Evolutionary conservation across 140 eudicot genomes (phyloP), one percentile per base, ranked within the genome.

Genomic region (Ambrosia hybrid): DNA sequence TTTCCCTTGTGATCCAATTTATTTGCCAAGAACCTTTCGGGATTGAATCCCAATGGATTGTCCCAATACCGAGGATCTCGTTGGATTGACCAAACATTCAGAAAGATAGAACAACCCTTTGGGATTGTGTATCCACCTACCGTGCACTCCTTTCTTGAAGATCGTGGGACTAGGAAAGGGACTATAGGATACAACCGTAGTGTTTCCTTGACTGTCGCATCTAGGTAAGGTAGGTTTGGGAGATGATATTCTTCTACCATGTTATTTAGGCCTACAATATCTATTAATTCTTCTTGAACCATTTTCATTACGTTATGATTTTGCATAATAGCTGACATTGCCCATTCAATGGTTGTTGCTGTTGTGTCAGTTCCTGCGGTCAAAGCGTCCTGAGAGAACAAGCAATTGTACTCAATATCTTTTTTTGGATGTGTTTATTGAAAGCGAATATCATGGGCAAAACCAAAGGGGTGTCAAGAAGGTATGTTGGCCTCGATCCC

Each of bases 101-200:
- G 4, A 65, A 65, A 7, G n/a, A 65, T 41, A 2, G 53, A 9
- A 65, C 49, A 65, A 41, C 53, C 70, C 70, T 65, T 65, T 65
- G 70, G 70, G 55, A 65, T 65, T 14, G 70, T 16, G 43, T 65
- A 65, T 41, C 70, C 70, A 65, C 70, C 70, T 38, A 65, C 55
- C 2, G 49, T 38, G 36, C 70, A 65, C 0, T 21, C n/a, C n/a
- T 65, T 39, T 52, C 53, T 65, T 37, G 70, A 11, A 1, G 36
- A 65, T 65, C 70, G 55, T 41, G 55, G 70, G 36, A 65, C 12
- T 65, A 65, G 14, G 17, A 65, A 65, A 41, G 70, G 70, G 70
- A 65, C 36, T 14, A 15, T 17, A 41, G 70, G 70, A 65, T 65
- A 65, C 38, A 65, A 15, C 11, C 70, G 70, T 17, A 65, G 9